Evolutionary conservation across 1,284 basidiomycete genomes (phyloP), one percentile per base, ranked within the genome.

Genomic region (Phellopilus nigrolimitatus): DNA sequence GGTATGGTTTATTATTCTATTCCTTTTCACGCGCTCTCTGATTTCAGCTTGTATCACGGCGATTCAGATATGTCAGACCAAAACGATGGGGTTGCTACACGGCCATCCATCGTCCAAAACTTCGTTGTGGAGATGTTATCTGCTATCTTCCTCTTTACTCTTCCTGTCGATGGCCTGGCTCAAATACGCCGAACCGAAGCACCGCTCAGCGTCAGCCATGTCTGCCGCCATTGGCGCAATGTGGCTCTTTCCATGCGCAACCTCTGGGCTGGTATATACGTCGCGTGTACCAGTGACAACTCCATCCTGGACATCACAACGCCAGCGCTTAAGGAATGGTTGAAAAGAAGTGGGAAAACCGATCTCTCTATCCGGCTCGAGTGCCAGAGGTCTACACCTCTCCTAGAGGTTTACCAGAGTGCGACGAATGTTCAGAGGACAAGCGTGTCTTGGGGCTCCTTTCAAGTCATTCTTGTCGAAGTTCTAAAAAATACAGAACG

Each of bases 181-280:
- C 10, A 10, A 13, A 43, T 22, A 12, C 41, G 21, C 12, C 19
- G 15, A 22, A 43, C 22, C 19, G 22, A 43, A 24, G 41, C 41
- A 10, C 41, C 41, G 19, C 28, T 43, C 24, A 43, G 17, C 41
- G 41, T 43, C 8, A 27, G 41, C n/a, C 21, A 43, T 10, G 41
- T 43, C 28, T 43, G 41, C 28, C 41, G 41, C 24, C 19, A 7
- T 24, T 43, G 41, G 41, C 41, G 41, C 17, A 27, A 27, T 12
- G 41, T 27, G 8, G 24, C 41, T 8, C 21, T 25, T 28, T 27
- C 24, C 12, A 43, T 24, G 27, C 41, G 15, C 13, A 13, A 15
- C n/a, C 22, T 43, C 10, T 43, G 41, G 41, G 21, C 41, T 27
- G 10, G 2, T 24, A 10, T 43, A 4, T 10, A 24, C 21, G 10